Percentiles rank a stretch among this genome's conserved stretches.
These are phyloP conservation scores for Penicillium bovifimosum DNA, from an alignment of 495 filamentous ascomycete genomes.

Conservation along the genomic window DNA sequence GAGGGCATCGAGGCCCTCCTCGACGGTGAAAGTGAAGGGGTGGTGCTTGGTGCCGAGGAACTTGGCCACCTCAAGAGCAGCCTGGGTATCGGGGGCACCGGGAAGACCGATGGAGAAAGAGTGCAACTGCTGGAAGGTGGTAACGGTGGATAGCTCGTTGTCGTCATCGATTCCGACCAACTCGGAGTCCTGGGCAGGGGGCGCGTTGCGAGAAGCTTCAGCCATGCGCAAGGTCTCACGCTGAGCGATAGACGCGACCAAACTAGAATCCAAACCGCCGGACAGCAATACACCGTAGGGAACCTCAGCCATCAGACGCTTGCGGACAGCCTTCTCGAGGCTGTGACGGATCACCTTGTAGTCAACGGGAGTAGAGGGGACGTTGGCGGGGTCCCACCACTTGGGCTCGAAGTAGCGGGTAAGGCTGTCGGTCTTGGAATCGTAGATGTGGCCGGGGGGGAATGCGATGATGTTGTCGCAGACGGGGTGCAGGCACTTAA, in stretches of 20 bases:
- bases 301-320: constrained; percentile 97
- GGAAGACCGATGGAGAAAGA: constrained; percentile 97
- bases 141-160: constrained; percentile 83
- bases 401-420: constrained; percentile 84
- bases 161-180: constrained; percentile 92
- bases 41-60: constrained; percentile 97
- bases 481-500: constrained; percentile 88
- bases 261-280: constrained; percentile 89
- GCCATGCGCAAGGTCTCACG: constrained; percentile 78
- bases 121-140: constrained; percentile 87
- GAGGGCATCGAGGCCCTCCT: constrained; percentile 93
- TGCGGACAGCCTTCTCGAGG: constrained; percentile 86
- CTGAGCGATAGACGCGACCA: constrained; percentile 93
- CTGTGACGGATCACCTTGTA: constrained; percentile 72
- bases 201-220: constrained; percentile 40
- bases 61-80: constrained; percentile 82
- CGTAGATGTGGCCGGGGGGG: constrained; percentile 92
- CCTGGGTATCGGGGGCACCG: constrained; percentile 81
- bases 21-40: constrained; percentile 93
- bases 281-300: constrained; percentile 95
- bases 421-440: constrained; percentile 76
- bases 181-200: constrained; percentile 42
- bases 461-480: constrained; percentile 94
- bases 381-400: constrained; percentile 82
- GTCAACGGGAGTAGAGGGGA: constrained; percentile 76